These are phyloP conservation scores for Lathyrus sativus DNA, from an alignment of 306 rosid genomes.

Conservation along the genomic window DNA sequence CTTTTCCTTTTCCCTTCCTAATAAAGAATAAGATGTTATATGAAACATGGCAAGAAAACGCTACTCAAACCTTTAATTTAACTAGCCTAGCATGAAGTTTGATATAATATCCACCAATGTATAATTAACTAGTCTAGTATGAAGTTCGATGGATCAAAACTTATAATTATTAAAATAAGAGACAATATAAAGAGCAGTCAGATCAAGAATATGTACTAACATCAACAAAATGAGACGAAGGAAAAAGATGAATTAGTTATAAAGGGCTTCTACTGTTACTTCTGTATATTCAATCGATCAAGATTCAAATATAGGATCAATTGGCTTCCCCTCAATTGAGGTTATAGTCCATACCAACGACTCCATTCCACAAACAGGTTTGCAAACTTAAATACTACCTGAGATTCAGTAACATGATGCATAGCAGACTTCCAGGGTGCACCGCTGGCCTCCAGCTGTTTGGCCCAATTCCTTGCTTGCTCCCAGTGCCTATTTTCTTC, in stretches of 20 bases:
- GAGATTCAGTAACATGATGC: conserved; percentile 95
- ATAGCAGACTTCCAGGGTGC: conserved; percentile 74
- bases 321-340: conserved; percentile 21
- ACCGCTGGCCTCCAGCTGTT: conserved; percentile 86
- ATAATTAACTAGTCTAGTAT: conserved; percentile 28
- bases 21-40: conserved; percentile 13
- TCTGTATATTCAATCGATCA: conserved; percentile 20
- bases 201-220: conserved; percentile 15
- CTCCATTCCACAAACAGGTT: conserved; percentile 40
- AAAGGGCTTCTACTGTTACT: neutral
- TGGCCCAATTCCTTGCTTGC: conserved; percentile 98
- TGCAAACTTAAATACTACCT: conserved; percentile 55
- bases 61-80: neutral
- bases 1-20: neutral
- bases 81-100: conserved; percentile 22
- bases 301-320: conserved; percentile 26
- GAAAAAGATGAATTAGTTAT: conserved; percentile 17
- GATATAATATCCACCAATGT: conserved; percentile 26
- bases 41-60: neutral
- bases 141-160: conserved; percentile 23
- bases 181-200: conserved; percentile 31
- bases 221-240: conserved; percentile 31
- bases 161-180: neutral
- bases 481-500: conserved; percentile 93
- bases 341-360: neutral